Evolutionary conservation across 2,329 filamentous ascomycete genomes (phyloP).

Genomic region (Colletotrichum chlorophyti): DNA sequence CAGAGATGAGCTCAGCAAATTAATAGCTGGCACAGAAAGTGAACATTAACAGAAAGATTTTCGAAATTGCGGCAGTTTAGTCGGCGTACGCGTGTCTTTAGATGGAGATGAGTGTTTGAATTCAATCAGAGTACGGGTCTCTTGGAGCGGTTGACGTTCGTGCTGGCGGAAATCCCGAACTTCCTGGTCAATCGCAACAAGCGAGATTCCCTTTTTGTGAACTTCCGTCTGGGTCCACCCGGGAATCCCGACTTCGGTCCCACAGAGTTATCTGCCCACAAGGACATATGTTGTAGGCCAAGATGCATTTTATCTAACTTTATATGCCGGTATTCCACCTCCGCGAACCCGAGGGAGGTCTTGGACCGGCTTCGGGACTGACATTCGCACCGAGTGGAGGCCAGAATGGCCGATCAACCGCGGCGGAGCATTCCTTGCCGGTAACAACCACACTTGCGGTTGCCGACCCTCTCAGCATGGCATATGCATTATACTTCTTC

Average conservation of each 20-base stretch:
- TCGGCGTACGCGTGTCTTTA: not conserved
- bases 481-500: too few species aligned
- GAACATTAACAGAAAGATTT: conserved; percentile 10
- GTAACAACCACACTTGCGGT: too few species aligned
- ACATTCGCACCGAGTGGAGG: too few species aligned
- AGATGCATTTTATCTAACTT: too few species aligned
- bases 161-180: not conserved
- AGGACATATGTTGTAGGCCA: too few species aligned
- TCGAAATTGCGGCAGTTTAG: not conserved
- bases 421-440: too few species aligned
- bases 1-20: conserved; percentile 6
- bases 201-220: not conserved
- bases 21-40: not conserved
- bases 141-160: conserved; percentile 2
- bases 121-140: not conserved
- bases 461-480: too few species aligned
- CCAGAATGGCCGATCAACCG: too few species aligned
- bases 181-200: not conserved
- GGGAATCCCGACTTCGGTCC: conserved; percentile 1
- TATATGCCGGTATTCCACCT: not conserved
- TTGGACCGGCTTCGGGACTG: too few species aligned
- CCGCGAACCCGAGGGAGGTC: too few species aligned
- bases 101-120: not conserved
- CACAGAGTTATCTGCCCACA: too few species aligned
- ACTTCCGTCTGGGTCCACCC: not conserved